These are phyloP conservation scores for Rachicladosporium sp. DNA, from an alignment of 2,329 filamentous ascomycete species.

Conservation along the genomic window DNA sequence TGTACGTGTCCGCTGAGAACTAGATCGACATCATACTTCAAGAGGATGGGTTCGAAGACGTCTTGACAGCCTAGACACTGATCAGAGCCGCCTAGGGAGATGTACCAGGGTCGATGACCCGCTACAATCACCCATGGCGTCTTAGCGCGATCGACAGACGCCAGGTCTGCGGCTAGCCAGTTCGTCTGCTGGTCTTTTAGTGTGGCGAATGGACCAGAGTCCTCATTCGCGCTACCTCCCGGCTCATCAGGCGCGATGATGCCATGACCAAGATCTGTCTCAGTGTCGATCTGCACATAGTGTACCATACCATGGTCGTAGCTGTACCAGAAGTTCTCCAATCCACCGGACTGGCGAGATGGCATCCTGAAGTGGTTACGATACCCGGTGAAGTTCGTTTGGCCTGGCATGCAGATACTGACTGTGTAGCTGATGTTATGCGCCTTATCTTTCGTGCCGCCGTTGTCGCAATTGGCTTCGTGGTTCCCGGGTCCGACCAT, in stretches of 20 bases:
- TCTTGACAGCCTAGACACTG: conserved; percentile 28
- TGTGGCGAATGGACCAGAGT: conserved; percentile 36
- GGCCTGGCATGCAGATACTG: conserved; percentile 34
- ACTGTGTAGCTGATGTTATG: conserved; percentile 29
- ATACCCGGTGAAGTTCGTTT: conserved; percentile 35
- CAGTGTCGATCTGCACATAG: conserved; percentile 36
- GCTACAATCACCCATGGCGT: conserved; percentile 40
- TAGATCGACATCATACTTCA: conserved; percentile 35
- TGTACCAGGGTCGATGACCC: conserved; percentile 39
- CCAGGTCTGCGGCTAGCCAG: conserved; percentile 35
- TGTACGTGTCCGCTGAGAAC: conserved; percentile 34
- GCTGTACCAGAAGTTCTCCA: conserved; percentile 41
- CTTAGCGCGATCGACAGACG: conserved; percentile 32
- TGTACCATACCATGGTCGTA: conserved; percentile 42
- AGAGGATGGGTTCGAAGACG: conserved; percentile 35
- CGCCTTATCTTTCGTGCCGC: conserved; percentile 30
- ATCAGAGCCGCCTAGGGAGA: conserved; percentile 23
- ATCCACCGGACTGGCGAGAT: conserved; percentile 34
- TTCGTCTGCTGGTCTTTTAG: conserved; percentile 33
- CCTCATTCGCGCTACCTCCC: conserved; percentile 29
- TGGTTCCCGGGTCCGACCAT: conserved; percentile 42
- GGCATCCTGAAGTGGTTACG: conserved; percentile 42
- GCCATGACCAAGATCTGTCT: conserved; percentile 39
- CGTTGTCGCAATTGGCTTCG: conserved; percentile 34
- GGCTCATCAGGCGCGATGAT: conserved; percentile 31